Conservation (phyloP, 768 basidiomycete genomes). For the Xerocomus brunneocitrinus region DNA sequence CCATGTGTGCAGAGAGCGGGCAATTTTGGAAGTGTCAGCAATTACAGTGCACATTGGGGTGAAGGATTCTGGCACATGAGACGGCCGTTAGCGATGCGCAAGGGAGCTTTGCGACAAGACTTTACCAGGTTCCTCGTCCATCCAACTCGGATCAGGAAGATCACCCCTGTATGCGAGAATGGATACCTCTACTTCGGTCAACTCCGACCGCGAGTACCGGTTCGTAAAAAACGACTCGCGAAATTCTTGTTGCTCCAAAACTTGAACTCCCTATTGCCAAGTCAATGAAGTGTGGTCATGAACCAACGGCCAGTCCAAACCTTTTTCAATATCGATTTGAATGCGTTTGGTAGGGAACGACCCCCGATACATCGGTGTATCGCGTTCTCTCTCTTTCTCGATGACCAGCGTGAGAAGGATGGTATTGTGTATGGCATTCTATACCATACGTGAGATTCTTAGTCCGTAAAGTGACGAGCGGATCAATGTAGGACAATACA, state of each 20-base stretch:
- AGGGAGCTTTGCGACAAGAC: background rate
- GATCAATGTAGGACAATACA: background rate
- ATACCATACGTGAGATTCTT: conserved; percentile 43
- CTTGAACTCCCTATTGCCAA: conserved; percentile 10
- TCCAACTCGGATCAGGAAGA: background rate
- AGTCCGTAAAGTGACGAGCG: conserved; percentile 13
- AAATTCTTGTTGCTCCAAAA: conserved; percentile 20
- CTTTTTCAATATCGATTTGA: conserved; percentile 34
- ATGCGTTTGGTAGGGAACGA: conserved; percentile 29
- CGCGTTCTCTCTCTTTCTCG: conserved; percentile 21
- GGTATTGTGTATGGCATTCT: conserved; percentile 27
- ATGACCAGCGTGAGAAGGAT: conserved; percentile 34
- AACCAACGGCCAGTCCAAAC: conserved; percentile 9
- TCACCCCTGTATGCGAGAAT: conserved; percentile 21
- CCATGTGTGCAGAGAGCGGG: background rate
- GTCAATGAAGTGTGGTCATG: background rate
- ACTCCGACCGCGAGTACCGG: background rate
- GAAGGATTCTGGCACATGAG: background rate
- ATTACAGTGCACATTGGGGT: conserved; percentile 10
- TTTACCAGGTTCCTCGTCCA: background rate
- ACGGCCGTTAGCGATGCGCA: background rate
- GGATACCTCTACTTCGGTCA: background rate
- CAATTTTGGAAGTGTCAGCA: conserved; percentile 8
- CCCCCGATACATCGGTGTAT: conserved; percentile 25
- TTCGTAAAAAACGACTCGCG: conserved; percentile 4